Evolutionary conservation across 179 eudicot genomes (phyloP), one percentile per base, ranked within the genome.

Genomic region (Silene noctiflora): DNA sequence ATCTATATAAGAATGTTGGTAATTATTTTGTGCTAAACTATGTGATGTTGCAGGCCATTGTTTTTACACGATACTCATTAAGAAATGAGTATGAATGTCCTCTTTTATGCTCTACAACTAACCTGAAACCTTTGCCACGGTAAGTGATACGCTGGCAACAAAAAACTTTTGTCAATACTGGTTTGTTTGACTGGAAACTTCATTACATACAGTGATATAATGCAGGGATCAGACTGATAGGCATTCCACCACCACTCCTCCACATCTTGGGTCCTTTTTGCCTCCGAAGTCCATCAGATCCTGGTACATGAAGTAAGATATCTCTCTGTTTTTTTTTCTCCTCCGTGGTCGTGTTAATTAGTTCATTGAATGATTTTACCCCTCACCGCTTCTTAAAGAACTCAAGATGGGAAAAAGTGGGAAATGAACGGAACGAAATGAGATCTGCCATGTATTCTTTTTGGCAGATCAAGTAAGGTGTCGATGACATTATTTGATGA

Each of bases 251-350:
- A 71, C 31, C 33, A 78, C 80, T 77, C 77, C 91, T 82, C 91
- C 91, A 27, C 86, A 91, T 67, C 79, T 81, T 67, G 96, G 97
- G 67, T 86, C 85, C 58, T 82, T 82, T 75, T 86, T 96, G 86
- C 91, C 97, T 75, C 92, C 94, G 29, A 82, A 83, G 75, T 93
- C 96, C 59, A 81, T 81, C 64, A 78, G 75, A 77, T 94, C 98
- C 68, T 96, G 98, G 99, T 91, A 90, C 84, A 81, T 89, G 86
- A 96, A 91, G 99, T 96, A 91, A 88, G 88, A 78, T 48, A 27
- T 67, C 48, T 6, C 71, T 51, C 10, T 20, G 20, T 25, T 29
- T 69, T 63, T 24, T 10, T 27, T 39, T 4, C 62, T 33, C 12
- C 10, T 17, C 44, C 46, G 66, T n/a, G 27, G 71, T 31, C 33